Base-by-base conservation (phyloP, 306 rosid species). In the Ziziphus jujuba region DNA sequence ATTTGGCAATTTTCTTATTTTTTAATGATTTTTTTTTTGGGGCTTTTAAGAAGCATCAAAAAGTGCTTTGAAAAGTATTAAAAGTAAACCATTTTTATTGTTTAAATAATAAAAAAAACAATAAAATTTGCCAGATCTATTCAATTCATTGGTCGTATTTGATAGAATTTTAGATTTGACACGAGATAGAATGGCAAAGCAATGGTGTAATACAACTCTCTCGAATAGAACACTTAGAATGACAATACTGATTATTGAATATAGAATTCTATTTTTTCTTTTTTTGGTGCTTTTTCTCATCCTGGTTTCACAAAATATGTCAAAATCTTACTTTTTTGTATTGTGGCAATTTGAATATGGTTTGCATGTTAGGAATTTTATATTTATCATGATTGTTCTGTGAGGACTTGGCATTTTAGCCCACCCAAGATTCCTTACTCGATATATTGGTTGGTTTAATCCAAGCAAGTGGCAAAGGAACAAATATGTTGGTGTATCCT, bases 401-500 rank as follows among this genome's bases (percentile, higher is more conserved):
- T 4, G 20, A 17, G 20, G 35, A 12, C 5, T 56, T 25, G 3
- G 36, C 19, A 17, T 16, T 16, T 16, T 17, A 15, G 55, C 22
- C 7, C 20, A 19, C 35, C 5, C 5, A 56, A 53, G 63, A 43
- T 3, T 61, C 43, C 40, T 68, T 72, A 52, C 50, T 43, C 68
- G 44, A 43, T 49, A 9, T 21, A n/a, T 25, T 12, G 24, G 3
- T 40, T 67, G 47, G 50, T 58, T 28, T 57, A 45, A 70, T 82
- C 2, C 72, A 95, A 97, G 99, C 59, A 90, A 95, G 58, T 95
- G 99, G 99, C 82, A 74, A 74, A 81, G 99, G 60, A 95, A 66
- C 70, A 95, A 95, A 73, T 95, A 95, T 67, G 99, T 95, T 1
- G 99, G 99, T 64, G 99, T 90, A 22, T 95, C 99, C 50, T 87